These are phyloP conservation scores for Vitis hybrid DNA, from an alignment of 177 flowering plant genomes.

Conservation along the genomic window DNA sequence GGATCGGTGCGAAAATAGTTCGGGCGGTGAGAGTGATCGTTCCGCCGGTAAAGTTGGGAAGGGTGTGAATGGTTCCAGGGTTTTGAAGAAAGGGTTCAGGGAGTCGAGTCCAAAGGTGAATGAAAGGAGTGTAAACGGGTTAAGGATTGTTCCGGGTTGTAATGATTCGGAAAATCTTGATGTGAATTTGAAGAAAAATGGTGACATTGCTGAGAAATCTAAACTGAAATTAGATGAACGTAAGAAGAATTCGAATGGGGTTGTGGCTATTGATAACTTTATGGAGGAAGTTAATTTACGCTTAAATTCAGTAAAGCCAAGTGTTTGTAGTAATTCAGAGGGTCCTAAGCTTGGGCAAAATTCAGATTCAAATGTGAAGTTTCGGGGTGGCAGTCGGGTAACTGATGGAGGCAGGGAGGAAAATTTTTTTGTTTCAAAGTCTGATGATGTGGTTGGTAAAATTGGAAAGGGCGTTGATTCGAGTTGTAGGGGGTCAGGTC, in stretches of 20 bases:
- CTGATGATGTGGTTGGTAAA: conserved; percentile 14
- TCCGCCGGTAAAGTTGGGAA: conserved; percentile 9
- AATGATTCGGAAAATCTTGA: conserved; percentile 13
- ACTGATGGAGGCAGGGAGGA: conserved; percentile 8
- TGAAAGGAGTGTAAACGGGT: conserved; percentile 12
- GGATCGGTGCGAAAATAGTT: not conserved
- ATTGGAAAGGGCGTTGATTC: conserved; percentile 5
- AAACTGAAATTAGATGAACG: conserved; percentile 10
- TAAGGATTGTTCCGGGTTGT: conserved; percentile 20
- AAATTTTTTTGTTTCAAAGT: conserved; percentile 2
- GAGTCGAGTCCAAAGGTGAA: conserved; percentile 14
- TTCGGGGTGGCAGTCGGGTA: not conserved
- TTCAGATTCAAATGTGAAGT: conserved; percentile 11
- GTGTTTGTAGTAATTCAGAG: not conserved
- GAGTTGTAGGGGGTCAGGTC: conserved; percentile 11
- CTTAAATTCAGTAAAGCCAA: conserved; percentile 9
- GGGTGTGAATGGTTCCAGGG: conserved; percentile 15
- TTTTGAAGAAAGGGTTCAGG: conserved; percentile 19
- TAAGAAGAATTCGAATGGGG: conserved; percentile 1
- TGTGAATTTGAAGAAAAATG: conserved; percentile 11
- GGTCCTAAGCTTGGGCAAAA: conserved; percentile 8
- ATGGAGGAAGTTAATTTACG: conserved; percentile 18
- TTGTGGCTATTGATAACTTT: conserved; percentile 2
- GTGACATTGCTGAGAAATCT: not conserved
- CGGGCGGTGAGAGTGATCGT: not conserved